A percentile compares a stretch with the other conserved stretches of the same genome.
Conservation (phyloP, 257 asterid genomes). For the Nyctanthes arbortristis region DNA sequence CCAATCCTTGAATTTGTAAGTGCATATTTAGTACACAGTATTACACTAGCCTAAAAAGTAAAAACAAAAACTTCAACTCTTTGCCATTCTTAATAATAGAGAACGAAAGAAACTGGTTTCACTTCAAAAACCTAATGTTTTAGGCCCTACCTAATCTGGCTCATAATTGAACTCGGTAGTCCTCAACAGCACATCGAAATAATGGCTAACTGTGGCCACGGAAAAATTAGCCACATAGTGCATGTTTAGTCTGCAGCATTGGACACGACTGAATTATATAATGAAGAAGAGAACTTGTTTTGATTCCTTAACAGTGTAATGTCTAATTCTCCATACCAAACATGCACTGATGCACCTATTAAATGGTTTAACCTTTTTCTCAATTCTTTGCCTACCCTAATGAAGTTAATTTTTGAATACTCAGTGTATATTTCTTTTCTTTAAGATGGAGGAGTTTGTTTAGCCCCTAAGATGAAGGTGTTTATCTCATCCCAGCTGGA, state of each 20-base stretch:
- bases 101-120: conserved; percentile 5
- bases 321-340: neutral
- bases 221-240: conserved; percentile 8
- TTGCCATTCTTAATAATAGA: neutral
- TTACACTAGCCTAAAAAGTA: too few relatives aligned
- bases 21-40: neutral
- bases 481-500: conserved; percentile 69
- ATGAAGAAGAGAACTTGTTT: neutral
- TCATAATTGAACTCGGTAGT: conserved; percentile 18
- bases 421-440: neutral
- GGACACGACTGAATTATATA: neutral
- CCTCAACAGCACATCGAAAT: conserved; percentile 30
- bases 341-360: conserved; percentile 3
- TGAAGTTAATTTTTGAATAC: neutral
- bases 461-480: conserved; percentile 50
- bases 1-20: neutral
- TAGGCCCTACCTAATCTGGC: conserved; percentile 17
- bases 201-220: conserved; percentile 21
- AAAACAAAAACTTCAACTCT: neutral
- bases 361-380: conserved; percentile 5
- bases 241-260: neutral
- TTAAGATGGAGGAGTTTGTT: conserved; percentile 15
- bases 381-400: neutral
- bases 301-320: neutral
- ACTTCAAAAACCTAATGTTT: conserved; percentile 6